phyloP scores from a whole-genome alignment of 139 green algal genomes.

The Picochlorum sp. region DNA sequence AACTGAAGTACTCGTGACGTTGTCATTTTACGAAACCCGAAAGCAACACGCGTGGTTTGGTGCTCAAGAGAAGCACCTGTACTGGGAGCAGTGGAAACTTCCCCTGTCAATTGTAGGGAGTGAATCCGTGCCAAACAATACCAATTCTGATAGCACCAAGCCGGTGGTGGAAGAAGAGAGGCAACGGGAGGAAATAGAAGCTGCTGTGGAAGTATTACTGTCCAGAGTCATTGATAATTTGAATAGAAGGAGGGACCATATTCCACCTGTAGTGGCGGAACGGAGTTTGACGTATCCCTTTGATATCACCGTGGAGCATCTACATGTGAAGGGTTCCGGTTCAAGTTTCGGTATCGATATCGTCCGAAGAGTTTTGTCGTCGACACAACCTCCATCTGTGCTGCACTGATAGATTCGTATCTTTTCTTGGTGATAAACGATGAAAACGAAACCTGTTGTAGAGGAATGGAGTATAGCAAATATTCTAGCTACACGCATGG shows the following conservation, averaged over 20 bases:
- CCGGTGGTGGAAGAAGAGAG: background rate
- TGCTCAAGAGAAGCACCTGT: constrained; percentile 61
- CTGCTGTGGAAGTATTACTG: constrained; percentile 40
- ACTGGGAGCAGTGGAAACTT: constrained; percentile 80
- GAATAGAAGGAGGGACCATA: constrained; percentile 79
- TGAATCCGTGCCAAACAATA: background rate
- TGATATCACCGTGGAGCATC: constrained; percentile 74
- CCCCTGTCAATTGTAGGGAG: background rate
- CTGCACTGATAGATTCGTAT: constrained; percentile 25
- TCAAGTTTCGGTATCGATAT: constrained; percentile 38
- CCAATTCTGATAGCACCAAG: background rate
- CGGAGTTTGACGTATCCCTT: constrained; percentile 74
- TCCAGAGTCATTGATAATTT: constrained; percentile 40
- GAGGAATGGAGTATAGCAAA: no score
- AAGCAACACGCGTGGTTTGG: constrained; percentile 48
- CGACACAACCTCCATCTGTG: constrained; percentile 44
- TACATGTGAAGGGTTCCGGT: no score
- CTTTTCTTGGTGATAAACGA: no score
- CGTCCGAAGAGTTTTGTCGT: constrained; percentile 47
- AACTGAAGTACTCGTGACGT: constrained; percentile 31
- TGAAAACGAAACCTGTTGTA: no score
- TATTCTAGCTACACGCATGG: no score
- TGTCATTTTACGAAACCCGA: constrained; percentile 74
- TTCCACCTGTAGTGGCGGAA: constrained; percentile 70
- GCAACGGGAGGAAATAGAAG: constrained; percentile 30